Conservation (phyloP, 1,139 yeast genomes). For the Arxiozyma bovina region DNA sequence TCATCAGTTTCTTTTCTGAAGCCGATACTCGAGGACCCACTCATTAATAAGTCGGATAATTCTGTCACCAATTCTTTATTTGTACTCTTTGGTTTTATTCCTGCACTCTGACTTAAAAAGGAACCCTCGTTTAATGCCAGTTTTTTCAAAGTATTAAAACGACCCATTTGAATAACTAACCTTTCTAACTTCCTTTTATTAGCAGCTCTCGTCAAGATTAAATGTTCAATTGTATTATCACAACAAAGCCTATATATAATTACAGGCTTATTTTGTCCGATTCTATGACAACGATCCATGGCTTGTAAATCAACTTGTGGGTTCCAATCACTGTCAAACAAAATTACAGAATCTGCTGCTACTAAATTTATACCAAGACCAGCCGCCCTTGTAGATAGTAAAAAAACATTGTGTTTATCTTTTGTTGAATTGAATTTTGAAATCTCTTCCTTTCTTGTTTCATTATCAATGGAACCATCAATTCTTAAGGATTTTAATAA, state of each 20-base stretch:
- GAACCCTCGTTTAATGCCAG: slow-evolving; percentile 30
- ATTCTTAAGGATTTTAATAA: slow-evolving; percentile 48
- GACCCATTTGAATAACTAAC: slow-evolving; percentile 77
- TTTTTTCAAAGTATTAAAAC: slow-evolving; percentile 50
- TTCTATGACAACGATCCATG: slow-evolving; percentile 89
- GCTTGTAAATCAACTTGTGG: slow-evolving; percentile 96
- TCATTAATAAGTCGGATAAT: slow-evolving; percentile 23
- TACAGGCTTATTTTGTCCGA: slow-evolving; percentile 82
- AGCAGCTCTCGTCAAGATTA: slow-evolving; percentile 66
- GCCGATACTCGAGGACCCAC: slow-evolving; percentile 29
- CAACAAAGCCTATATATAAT: slow-evolving; percentile 69
- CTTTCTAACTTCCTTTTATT: slow-evolving; percentile 73
- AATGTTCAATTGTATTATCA: slow-evolving; percentile 73
- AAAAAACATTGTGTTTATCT: slow-evolving; percentile 38
- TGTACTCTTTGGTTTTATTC: slow-evolving; percentile 13
- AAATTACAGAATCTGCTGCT: slow-evolving; percentile 80
- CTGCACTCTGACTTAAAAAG: slow-evolving; percentile 18
- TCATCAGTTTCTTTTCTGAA: slow-evolving; percentile 19
- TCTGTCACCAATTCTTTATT: slow-evolving; percentile 27
- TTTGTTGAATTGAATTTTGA: slow-evolving; percentile 39
- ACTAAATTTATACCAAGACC: slow-evolving; percentile 85
- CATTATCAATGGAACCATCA: slow-evolving; percentile 67
- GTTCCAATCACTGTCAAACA: slow-evolving; percentile 94
- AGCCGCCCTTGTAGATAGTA: slow-evolving; percentile 87
- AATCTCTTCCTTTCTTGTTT: slow-evolving; percentile 57